A percentile compares a stretch with the other conserved stretches of the same genome.
phyloP scores from a whole-genome alignment of 2,329 filamentous ascomycete genomes.

The Lojkania enalia region DNA sequence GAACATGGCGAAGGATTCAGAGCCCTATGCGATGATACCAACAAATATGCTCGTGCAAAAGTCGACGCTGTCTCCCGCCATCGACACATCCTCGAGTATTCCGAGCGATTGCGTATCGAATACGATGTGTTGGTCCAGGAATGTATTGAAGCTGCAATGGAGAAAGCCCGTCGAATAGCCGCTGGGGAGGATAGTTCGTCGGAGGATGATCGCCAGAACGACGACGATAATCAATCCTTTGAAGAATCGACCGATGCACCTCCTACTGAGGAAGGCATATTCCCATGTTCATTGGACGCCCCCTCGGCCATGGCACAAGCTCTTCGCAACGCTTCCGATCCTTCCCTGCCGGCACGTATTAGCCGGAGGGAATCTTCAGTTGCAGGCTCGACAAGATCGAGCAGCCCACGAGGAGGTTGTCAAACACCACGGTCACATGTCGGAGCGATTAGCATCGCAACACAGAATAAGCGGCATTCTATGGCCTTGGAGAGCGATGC shows the following conservation, averaged over 20 bases:
- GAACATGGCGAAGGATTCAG: conserved; percentile 93
- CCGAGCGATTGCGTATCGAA: conserved; percentile 91
- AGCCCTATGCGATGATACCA: conserved; percentile 86
- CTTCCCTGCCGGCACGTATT: conserved; percentile 48
- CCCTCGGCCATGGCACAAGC: conserved; percentile 61
- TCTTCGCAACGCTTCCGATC: conserved; percentile 58
- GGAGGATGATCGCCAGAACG: conserved; percentile 54
- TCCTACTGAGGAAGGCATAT: conserved; percentile 58
- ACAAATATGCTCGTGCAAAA: conserved; percentile 80
- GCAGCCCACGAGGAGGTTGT: conserved; percentile 80
- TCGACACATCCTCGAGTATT: conserved; percentile 90
- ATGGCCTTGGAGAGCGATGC: conserved; percentile 82
- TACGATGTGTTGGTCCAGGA: conserved; percentile 92
- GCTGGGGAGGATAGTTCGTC: conserved; percentile 84
- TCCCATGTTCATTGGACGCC: conserved; percentile 61
- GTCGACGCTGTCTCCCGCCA: conserved; percentile 92
- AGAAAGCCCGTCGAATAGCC: conserved; percentile 85
- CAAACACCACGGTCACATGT: conserved; percentile 86
- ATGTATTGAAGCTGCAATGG: conserved; percentile 89
- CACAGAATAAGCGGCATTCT: conserved; percentile 72
- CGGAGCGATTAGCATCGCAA: conserved; percentile 59
- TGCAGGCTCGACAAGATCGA: conserved; percentile 78
- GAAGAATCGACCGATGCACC: conserved; percentile 49
- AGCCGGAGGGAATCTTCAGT: conserved; percentile 62
- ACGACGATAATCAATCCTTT: conserved; percentile 57